Evolutionary conservation across 1,284 basidiomycete species (phyloP), one percentile per base, ranked within the genome.

Genomic region (Pseudozyma pruni): DNA sequence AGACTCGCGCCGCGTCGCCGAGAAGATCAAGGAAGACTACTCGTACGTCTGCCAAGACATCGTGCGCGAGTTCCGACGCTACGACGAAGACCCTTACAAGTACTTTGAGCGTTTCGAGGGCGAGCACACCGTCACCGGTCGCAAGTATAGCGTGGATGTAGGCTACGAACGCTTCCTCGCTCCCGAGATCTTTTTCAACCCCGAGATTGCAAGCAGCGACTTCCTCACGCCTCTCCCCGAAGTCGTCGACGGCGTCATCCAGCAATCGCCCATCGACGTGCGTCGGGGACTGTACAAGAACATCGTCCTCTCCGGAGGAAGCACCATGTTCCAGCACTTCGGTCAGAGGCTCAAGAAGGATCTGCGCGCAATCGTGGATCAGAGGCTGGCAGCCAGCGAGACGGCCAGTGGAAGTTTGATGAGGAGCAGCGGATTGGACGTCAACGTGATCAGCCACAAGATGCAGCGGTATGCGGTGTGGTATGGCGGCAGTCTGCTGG

Each of bases 161-260:
- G 96, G 96, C 19, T 98, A 98, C 84, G 96, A 98, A 84, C 92
- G 96, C 33, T 99, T 99, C 88, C 89, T 99, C 35, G 95, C 95
- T 0, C 94, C 96, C 5, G 96, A 98, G 83, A 96, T 98, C 82
- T 98, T 98, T 86, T 98, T 98, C 88, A 98, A 98, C 85, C 96
- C 96, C 11, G 96, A 98, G 83, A 97, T 99, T 77, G 93, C 91
- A 83, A 95, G 92, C 0, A 96, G 93, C 42, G 96, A 99, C 84
- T 99, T 98, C 87, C 85, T 99, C 63, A 98, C 95, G 2, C 96
- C 96, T 4, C 87, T 99, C 3, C 94, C 96, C 0, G 90, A 97
- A 71, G 93, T 99, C 38, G 96, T 99, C 55, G 96, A 99, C 79
- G 89, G 89, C 55, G 95, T 97, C 60, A 98, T 99, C 74, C 93